Evolutionary conservation across 805 yeast genomes (phyloP).

Genomic region (Ogataea trehaloabstinens): DNA sequence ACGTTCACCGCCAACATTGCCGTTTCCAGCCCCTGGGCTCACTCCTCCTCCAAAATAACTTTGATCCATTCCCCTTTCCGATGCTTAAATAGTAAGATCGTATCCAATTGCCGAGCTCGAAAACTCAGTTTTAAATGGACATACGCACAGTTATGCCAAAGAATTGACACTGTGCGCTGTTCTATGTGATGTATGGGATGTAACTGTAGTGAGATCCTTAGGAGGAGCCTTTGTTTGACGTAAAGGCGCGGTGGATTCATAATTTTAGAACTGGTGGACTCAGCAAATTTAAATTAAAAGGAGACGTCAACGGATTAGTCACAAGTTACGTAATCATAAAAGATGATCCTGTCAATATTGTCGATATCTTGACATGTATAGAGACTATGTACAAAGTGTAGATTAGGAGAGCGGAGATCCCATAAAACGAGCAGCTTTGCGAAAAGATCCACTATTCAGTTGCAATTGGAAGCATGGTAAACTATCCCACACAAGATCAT

Average conservation of each 20-base stretch:
- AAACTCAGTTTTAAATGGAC: no score
- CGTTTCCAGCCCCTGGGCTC: constrained; percentile 9
- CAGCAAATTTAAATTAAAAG: no score
- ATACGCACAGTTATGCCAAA: no score
- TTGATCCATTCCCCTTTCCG: constrained; percentile 15
- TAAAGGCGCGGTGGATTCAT: constrained; percentile 1
- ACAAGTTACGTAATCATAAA: no score
- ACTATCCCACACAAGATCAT: constrained; percentile 13
- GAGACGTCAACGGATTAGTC: no score
- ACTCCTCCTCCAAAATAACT: constrained; percentile 17
- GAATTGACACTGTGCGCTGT: no score
- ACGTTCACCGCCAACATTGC: constrained; percentile 3
- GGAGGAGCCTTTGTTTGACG: not conserved
- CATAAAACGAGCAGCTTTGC: constrained; percentile 10
- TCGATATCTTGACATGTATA: no score
- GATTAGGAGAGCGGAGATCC: not conserved
- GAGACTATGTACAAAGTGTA: no score
- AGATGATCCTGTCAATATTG: no score
- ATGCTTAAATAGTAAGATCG: not conserved
- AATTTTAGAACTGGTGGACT: not conserved
- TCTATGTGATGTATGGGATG: no score
- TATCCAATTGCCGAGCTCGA: not conserved
- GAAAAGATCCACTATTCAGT: constrained; percentile 10
- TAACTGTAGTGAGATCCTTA: no score
- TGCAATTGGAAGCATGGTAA: constrained; percentile 13